Evolutionary conservation across 208 protist species (phyloP).

Genomic region (Leishmania tarentolae): DNA sequence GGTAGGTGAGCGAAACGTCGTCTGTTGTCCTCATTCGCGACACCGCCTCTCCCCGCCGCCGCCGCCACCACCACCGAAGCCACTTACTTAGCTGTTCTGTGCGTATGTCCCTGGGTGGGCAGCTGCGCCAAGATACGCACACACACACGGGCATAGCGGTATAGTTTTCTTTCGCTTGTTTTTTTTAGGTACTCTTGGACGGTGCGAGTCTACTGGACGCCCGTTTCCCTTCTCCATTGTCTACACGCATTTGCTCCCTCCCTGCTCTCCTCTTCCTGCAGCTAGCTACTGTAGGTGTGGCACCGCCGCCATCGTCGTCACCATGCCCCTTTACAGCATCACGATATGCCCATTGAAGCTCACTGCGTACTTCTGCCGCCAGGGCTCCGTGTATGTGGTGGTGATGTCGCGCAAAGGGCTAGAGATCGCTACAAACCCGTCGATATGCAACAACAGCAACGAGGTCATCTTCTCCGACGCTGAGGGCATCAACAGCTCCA

Average conservation of each 20-base stretch:
- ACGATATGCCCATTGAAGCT: constrained; percentile 77
- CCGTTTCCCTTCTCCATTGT: background rate
- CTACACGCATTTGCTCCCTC: background rate
- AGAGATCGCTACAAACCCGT: constrained; percentile 70
- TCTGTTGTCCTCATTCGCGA: background rate
- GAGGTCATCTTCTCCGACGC: constrained; percentile 78
- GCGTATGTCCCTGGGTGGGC: background rate
- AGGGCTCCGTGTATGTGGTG: constrained; percentile 65
- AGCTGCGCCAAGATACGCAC: background rate
- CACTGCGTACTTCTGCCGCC: constrained; percentile 72
- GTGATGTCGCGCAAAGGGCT: constrained; percentile 77
- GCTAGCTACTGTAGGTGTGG: background rate
- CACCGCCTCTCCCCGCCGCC: background rate
- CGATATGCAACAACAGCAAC: constrained; percentile 50
- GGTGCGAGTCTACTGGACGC: background rate
- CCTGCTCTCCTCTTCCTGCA: background rate
- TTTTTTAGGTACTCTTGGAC: background rate
- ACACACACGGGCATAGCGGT: background rate
- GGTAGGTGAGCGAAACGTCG: background rate
- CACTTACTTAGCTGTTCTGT: background rate
- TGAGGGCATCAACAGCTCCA: constrained; percentile 44
- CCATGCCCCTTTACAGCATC: constrained; percentile 81
- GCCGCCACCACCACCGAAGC: background rate
- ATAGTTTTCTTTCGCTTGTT: background rate
- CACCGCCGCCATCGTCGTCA: background rate